phyloP scores from a whole-genome alignment of 192 early-diverging fungal species.

The Endogone sp. region DNA sequence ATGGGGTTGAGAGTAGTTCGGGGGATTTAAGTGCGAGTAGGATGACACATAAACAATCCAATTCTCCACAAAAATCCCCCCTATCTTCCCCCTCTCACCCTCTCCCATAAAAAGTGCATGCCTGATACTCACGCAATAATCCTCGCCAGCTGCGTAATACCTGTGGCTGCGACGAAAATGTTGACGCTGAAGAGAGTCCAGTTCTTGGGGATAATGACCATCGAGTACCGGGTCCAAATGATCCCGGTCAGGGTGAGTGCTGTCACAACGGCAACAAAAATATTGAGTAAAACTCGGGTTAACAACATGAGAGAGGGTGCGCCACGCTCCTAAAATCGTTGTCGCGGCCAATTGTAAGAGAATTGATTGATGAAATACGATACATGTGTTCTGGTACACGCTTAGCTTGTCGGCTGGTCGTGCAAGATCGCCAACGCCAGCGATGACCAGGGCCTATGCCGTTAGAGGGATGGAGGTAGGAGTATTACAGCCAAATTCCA shows the following conservation, averaged over 20 bases:
- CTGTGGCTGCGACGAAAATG: conserved; percentile 88
- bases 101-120: not conserved
- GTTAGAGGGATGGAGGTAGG: not conserved
- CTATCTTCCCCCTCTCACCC: not conserved
- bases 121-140: conserved; percentile 62
- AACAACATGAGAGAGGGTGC: not conserved
- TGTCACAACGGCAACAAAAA: conserved; percentile 7
- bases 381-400: conserved; percentile 73
- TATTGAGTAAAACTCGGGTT: too few relatives aligned
- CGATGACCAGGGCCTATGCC: conserved; percentile 82
- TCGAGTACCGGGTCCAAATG: conserved; percentile 97
- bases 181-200: conserved; percentile 89
- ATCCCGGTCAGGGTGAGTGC: conserved; percentile 91
- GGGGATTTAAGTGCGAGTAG: not conserved
- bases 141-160: conserved; percentile 80
- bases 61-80: not conserved
- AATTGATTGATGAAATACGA: too few relatives aligned
- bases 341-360: too few relatives aligned
- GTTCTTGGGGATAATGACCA: conserved; percentile 92
- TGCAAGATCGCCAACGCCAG: conserved; percentile 84
- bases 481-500: not conserved
- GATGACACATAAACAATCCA: not conserved
- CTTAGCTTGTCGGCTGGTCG: conserved; percentile 90
- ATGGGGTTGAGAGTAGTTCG: not conserved
- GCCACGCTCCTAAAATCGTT: not conserved